Percentiles rank a stretch among this genome's conserved stretches.
Conservation (phyloP, 768 basidiomycete species). For the Podaxis sp. region DNA sequence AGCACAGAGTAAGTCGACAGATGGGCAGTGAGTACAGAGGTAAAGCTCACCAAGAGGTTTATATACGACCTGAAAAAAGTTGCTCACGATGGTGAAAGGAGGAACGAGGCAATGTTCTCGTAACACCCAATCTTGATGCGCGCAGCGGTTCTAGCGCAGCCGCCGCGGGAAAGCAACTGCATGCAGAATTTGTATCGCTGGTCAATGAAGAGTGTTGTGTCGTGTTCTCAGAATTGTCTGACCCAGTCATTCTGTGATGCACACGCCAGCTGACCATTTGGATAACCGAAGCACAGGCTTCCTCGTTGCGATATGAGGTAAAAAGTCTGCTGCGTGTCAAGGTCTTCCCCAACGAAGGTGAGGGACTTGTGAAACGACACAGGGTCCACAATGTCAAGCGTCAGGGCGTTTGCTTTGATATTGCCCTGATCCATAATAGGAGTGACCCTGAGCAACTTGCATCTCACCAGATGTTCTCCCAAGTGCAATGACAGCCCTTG, state of each 20-base stretch:
- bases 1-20: not conserved
- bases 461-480: not conserved
- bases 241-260: not conserved
- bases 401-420: not conserved
- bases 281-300: not conserved
- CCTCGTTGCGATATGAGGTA: slow-evolving; percentile 4
- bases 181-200: not conserved
- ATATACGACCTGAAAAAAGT: slow-evolving; percentile 2
- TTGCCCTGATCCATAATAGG: not conserved
- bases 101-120: not conserved
- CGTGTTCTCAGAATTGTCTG: not conserved
- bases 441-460: not conserved
- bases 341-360: not conserved
- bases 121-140: not conserved
- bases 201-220: not conserved
- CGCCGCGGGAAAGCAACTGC: not conserved
- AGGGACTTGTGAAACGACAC: not conserved
- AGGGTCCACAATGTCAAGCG: not conserved
- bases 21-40: not conserved
- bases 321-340: not conserved
- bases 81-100: not conserved
- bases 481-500: not conserved
- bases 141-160: not conserved
- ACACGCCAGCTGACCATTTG: not conserved
- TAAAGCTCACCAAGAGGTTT: not conserved